Base-by-base conservation (phyloP, 129 eudicot genomes). In the Helichrysum umbraculigerum region DNA sequence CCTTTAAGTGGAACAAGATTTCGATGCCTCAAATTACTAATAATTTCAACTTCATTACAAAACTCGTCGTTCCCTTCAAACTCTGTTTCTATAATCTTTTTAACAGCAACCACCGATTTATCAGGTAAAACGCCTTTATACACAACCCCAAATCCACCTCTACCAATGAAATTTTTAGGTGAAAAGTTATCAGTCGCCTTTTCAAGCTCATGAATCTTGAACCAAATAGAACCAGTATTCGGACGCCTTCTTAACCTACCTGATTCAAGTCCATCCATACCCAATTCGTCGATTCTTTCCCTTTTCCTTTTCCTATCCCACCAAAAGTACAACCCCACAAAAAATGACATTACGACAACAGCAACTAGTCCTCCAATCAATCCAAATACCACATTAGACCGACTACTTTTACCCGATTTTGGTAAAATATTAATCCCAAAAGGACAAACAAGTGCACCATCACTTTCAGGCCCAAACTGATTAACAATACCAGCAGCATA, bases 401-500 rank as follows among this genome's bases (percentile, higher is more conserved):
- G 74, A 1, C 54, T 59, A 16, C 20, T 88, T 54, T 79, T 66
- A 15, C 50, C 52, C 0, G 83, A 61, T 64, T 87, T 73, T 16
- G 70, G 73, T 3, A 70, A 5, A 9, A 80, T 4, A 25, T 35
- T 34, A 41, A 93, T 76, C 34, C 87, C 84, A 57, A 93, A 88
- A 1, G 88, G 72, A 71, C 98, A 93, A 4, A 87, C 51, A 21
- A 84, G 74, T 44, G 85, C 81, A 34, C 91, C 90, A 73, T 47
- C 20, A 71, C 95, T 85, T 58, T 83, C 80, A 68, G 98, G 96
- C 7, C 97, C 98, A 61, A 73, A 82, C 66, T 84, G 41, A 77
- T 93, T 88, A 4, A 77, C 92, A 73, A 93, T 52, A 1, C 87
- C 98, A 88, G 98, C 96, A 82, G 96, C 96, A 83, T 93, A 93